Evolutionary conservation across 768 basidiomycete genomes (phyloP), one percentile per base, ranked within the genome.

Genomic region (Trametes elegans): DNA sequence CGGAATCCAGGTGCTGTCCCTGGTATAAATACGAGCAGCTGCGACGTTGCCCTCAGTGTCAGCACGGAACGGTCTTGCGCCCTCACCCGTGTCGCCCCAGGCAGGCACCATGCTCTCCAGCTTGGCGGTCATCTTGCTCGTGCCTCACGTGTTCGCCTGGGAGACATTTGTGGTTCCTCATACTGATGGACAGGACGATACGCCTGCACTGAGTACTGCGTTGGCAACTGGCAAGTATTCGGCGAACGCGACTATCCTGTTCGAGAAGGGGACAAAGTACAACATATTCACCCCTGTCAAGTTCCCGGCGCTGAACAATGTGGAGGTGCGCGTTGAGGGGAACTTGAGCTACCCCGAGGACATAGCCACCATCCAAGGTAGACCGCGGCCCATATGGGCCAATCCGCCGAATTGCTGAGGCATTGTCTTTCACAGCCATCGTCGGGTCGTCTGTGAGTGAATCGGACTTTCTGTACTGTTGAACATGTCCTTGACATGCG

Each of bases 241-340:
- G 0, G 26, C 60, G 1, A 63, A 68, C 41, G 35, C 82, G 21
- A 81, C 79, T 5, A 84, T 85, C 60, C 55, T 85, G 5, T 86
- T 86, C 66, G 44, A 77, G 62, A 73, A 79, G 47, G 81, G 82
- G 32, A 67, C 75, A 18, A 80, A 75, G 0, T 87, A 86, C 62
- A 86, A 85, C 60, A 77, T 84, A 6, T 82, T 78, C 62, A 81
- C 80, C 3, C 80, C 83, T 0, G 73, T 84, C 68, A 76, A 71
- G 50, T 85, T 85, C 50, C 80, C 82, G 0, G 64, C 61, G 0
- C 64, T 85, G 47, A 78, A 72, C 29, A 83, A 84, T 55, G 82
- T 84, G 16, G 81, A 83, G 55, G 71, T 86, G 19, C 67, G 67
- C 27, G 73, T 85, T 50, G 76, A 83, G 47, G 83, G 83, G 1